phyloP scores from a whole-genome alignment of 345 rosid genomes.

The Alliaria petiolata region DNA sequence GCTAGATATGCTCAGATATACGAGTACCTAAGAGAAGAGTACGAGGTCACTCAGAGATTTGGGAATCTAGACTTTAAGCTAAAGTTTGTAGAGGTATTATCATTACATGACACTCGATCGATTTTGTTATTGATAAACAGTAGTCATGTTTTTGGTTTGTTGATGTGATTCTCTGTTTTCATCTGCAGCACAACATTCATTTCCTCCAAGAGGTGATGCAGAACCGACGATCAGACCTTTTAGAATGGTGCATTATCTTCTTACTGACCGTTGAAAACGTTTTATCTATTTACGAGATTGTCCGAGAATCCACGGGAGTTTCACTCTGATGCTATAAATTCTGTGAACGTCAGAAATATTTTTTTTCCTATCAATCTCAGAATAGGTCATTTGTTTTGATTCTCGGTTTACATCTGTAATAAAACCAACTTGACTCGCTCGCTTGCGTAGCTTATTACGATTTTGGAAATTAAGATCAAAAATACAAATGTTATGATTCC shows the following conservation, averaged over 20 bases:
- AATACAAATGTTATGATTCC: neutral
- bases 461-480: conserved; percentile 10
- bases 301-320: conserved; percentile 46
- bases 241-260: conserved; percentile 91
- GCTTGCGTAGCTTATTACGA: neutral
- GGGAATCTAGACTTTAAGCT: conserved; percentile 83
- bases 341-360: neutral
- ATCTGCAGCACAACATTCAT: conserved; percentile 86
- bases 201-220: conserved; percentile 91
- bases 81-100: conserved; percentile 79
- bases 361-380: neutral
- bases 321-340: conserved; percentile 22
- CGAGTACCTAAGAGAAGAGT: conserved; percentile 90
- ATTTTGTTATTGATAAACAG: neutral
- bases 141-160: neutral
- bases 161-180: neutral
- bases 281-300: conserved; percentile 67
- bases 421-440: conserved; percentile 19
- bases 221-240: conserved; percentile 73
- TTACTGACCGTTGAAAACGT: conserved; percentile 66
- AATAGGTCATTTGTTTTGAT: conserved; percentile 7
- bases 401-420: conserved; percentile 20
- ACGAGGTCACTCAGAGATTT: conserved; percentile 85
- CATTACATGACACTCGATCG: neutral
- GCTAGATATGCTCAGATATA: conserved; percentile 89